Percentiles rank a stretch among this genome's conserved stretches.
phyloP scores from a whole-genome alignment of 2,329 filamentous ascomycete genomes.

The Exophiala viscosa region DNA sequence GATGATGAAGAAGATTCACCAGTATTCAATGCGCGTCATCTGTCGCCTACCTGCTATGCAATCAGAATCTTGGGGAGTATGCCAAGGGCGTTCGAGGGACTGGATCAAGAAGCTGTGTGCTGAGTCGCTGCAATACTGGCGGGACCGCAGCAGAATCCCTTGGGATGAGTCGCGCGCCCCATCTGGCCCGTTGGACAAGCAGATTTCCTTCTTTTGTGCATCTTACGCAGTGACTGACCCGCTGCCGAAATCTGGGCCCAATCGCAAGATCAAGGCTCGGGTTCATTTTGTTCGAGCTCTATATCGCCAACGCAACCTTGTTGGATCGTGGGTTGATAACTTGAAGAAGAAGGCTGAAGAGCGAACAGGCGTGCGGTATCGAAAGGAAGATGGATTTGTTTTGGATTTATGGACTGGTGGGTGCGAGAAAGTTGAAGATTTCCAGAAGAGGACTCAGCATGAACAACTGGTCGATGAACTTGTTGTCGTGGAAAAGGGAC shows the following conservation, averaged over 20 bases:
- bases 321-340: not conserved
- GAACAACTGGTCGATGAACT: too few species aligned
- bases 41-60: not conserved
- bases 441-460: not conserved
- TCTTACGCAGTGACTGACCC: not conserved
- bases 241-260: not conserved
- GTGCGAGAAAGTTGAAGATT: not conserved
- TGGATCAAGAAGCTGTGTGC: not conserved
- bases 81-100: not conserved
- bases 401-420: slow-evolving; percentile 5
- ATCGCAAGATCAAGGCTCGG: not conserved
- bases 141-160: not conserved
- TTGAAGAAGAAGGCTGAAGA: not conserved
- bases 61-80: not conserved
- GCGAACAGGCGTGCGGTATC: slow-evolving; percentile 4
- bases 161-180: not conserved
- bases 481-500: too few species aligned
- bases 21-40: not conserved
- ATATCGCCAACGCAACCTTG: slow-evolving; percentile 2
- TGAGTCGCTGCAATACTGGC: not conserved
- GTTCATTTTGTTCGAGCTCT: not conserved
- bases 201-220: not conserved
- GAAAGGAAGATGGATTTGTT: slow-evolving; percentile 1
- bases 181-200: not conserved
- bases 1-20: not conserved